Percentiles rank a stretch among this genome's conserved stretches.
Evolutionary conservation across 129 eudicot genomes (phyloP).

Genomic region (Lonicera japonica): DNA sequence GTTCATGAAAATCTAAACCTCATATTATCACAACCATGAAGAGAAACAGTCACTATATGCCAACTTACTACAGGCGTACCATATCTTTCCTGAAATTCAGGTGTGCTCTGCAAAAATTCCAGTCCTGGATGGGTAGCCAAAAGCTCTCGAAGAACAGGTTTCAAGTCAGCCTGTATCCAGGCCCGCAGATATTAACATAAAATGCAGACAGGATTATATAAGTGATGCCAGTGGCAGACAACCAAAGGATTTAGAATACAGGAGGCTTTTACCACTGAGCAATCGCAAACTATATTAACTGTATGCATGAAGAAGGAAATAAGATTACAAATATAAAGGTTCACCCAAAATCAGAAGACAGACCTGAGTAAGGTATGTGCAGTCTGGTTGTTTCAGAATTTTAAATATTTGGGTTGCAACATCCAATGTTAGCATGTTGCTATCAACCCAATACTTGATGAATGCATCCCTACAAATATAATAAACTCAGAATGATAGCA

Average conservation of each 20-base stretch:
- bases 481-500: not conserved
- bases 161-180: constrained; percentile 50
- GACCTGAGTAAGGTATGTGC: constrained; percentile 51
- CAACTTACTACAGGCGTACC: constrained; percentile 27
- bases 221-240: not conserved
- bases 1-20: not conserved
- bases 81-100: constrained; percentile 68
- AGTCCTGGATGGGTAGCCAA: constrained; percentile 64
- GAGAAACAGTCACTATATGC: not conserved
- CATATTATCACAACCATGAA: not conserved
- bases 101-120: constrained; percentile 62
- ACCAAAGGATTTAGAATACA: no score
- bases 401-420: constrained; percentile 44
- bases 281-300: no score
- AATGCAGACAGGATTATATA: not conserved
- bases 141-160: constrained; percentile 61
- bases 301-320: not conserved
- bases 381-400: constrained; percentile 54
- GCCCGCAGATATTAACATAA: not conserved
- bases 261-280: no score
- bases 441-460: constrained; percentile 56
- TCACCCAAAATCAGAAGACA: not conserved
- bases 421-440: constrained; percentile 60
- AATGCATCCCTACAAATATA: constrained; percentile 47
- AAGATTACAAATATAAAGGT: not conserved